phyloP scores from a whole-genome alignment of 306 rosid species.

The Pueraria montana region DNA sequence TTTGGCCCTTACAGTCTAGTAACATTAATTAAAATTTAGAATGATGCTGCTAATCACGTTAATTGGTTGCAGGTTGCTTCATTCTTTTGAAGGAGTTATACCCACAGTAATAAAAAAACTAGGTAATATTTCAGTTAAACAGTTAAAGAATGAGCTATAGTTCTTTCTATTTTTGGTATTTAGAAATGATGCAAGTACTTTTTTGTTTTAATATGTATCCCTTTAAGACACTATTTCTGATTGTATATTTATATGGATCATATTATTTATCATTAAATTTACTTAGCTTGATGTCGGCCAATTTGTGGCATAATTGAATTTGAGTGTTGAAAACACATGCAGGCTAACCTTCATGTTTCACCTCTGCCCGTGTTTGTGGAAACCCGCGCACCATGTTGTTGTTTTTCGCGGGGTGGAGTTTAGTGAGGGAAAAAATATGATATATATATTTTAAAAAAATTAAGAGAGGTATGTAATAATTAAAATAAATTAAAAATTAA shows the following conservation, averaged over 20 bases:
- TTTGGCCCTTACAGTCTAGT: too few relatives aligned
- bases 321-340: too few relatives aligned
- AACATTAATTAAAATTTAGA: neutral
- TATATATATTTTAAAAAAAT: too few relatives aligned
- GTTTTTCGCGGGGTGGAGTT: neutral
- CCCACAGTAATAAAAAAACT: slow-evolving; percentile 25
- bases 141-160: slow-evolving; percentile 33
- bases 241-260: slow-evolving; percentile 43
- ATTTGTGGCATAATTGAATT: too few relatives aligned
- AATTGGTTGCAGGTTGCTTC: slow-evolving; percentile 55
- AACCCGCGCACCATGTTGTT: too few relatives aligned
- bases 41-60: slow-evolving; percentile 20
- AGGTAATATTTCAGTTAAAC: slow-evolving; percentile 32
- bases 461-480: too few relatives aligned
- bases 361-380: too few relatives aligned
- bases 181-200: slow-evolving; percentile 23
- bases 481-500: too few relatives aligned
- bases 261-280: slow-evolving; percentile 1
- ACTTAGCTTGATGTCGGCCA: neutral
- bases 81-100: slow-evolving; percentile 54
- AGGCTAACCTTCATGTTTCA: too few relatives aligned
- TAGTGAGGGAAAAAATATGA: neutral
- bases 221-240: slow-evolving; percentile 8
- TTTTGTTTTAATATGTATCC: slow-evolving; percentile 6
- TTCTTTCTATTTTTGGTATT: slow-evolving; percentile 24